phyloP scores from a whole-genome alignment of 106 monocot species.

The Xerophyta viscosa region DNA sequence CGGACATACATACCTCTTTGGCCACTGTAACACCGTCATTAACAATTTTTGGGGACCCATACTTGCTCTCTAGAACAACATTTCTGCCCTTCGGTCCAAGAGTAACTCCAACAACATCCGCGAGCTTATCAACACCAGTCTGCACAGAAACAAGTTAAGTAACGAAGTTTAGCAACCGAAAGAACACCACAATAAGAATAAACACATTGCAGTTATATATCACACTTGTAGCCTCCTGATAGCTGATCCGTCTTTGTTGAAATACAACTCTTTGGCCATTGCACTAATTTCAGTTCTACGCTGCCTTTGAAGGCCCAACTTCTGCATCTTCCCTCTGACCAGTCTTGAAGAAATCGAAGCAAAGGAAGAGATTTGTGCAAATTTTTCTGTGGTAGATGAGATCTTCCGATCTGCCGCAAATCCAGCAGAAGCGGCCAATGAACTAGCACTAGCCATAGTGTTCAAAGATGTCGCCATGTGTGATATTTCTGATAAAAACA shows the following conservation, averaged over 20 bases:
- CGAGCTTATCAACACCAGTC: slow-evolving; percentile 94
- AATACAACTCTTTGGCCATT: slow-evolving; percentile 45
- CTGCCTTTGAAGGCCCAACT: slow-evolving; percentile 32
- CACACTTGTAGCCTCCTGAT: slow-evolving; percentile 23
- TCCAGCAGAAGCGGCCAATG: slow-evolving; percentile 40
- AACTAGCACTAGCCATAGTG: slow-evolving; percentile 38
- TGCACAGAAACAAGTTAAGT: slow-evolving; percentile 32
- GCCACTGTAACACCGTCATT: slow-evolving; percentile 98
- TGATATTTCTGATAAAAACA: too few species aligned
- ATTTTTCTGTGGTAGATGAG: slow-evolving; percentile 12
- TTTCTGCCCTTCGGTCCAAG: slow-evolving; percentile 97
- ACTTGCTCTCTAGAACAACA: slow-evolving; percentile 98
- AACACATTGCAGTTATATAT: too few species aligned
- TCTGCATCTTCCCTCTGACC: slow-evolving; percentile 22
- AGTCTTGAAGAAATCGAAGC: slow-evolving; percentile 44
- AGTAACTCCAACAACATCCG: slow-evolving; percentile 96
- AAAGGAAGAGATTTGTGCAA: slow-evolving; percentile 39
- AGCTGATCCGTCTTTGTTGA: slow-evolving; percentile 39
- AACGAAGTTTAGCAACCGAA: too few species aligned
- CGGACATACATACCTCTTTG: slow-evolving; percentile 92
- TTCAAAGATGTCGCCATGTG: slow-evolving; percentile 55
- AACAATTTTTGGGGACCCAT: slow-evolving; percentile 94
- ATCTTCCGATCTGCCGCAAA: slow-evolving; percentile 37
- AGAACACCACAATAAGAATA: too few species aligned
- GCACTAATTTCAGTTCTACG: slow-evolving; percentile 16